Conservation (phyloP, 2,329 filamentous ascomycete genomes). For the Cadophora sp. region DNA sequence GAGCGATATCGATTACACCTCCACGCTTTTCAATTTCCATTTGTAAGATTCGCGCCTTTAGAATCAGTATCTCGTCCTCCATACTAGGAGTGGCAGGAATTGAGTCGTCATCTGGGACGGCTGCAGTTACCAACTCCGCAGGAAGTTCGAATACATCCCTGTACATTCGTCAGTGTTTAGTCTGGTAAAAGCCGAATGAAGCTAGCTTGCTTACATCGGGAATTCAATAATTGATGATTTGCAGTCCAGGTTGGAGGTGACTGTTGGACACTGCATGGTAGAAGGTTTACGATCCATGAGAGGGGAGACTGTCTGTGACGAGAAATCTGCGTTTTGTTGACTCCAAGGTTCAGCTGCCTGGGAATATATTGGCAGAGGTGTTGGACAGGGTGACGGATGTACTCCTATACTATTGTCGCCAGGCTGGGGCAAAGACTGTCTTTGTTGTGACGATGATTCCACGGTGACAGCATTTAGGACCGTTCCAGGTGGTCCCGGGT, state of each 20-base stretch:
- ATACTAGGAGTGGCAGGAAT: conserved; percentile 27
- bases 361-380: conserved; percentile 17
- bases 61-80: conserved; percentile 38
- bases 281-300: conserved; percentile 3
- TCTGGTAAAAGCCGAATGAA: too few species aligned
- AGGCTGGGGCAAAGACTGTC: not conserved
- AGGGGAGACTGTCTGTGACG: not conserved
- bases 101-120: conserved; percentile 10
- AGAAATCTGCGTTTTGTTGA: not conserved
- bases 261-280: not conserved
- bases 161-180: not conserved
- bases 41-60: conserved; percentile 38
- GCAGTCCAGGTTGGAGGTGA: not conserved
- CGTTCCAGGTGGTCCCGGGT: not conserved
- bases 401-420: not conserved
- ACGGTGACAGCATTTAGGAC: not conserved
- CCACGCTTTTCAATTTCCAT: conserved; percentile 40
- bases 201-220: not conserved
- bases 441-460: not conserved
- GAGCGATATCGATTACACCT: conserved; percentile 1
- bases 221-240: conserved; percentile 6
- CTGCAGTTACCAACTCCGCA: conserved; percentile 15
- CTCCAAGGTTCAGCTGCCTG: not conserved
- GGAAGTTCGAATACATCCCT: conserved; percentile 21
- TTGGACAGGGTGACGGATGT: conserved; percentile 16